Evolutionary conservation across 2,329 filamentous ascomycete genomes (phyloP).

Genomic region (Orbilia quercus): DNA sequence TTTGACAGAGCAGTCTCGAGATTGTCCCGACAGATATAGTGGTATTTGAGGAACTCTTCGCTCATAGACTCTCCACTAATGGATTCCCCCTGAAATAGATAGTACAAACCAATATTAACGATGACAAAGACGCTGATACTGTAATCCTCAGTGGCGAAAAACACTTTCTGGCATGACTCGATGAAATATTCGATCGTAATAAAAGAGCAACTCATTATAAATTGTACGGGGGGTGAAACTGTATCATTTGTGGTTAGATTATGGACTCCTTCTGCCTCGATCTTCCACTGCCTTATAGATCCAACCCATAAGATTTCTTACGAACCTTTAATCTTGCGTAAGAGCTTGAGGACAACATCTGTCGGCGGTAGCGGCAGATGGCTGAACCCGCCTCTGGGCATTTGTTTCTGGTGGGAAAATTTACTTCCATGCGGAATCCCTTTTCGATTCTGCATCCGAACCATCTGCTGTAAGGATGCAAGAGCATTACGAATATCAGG

Average conservation of each 20-base stretch:
- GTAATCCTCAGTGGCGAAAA: constrained; percentile 68
- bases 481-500: constrained; percentile 69
- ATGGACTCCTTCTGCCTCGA: too few relatives aligned
- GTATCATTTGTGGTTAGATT: neutral
- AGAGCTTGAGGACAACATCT: constrained; percentile 66
- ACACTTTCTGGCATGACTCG: constrained; percentile 67
- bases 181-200: constrained; percentile 67
- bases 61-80: constrained; percentile 57
- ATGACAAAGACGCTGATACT: constrained; percentile 68
- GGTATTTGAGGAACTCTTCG: constrained; percentile 63
- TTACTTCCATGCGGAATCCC: constrained; percentile 63
- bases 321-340: constrained; percentile 67
- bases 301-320: too few relatives aligned
- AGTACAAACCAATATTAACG: constrained; percentile 67
- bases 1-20: constrained; percentile 67
- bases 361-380: constrained; percentile 70
- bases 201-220: constrained; percentile 67
- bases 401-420: constrained; percentile 66
- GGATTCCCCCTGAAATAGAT: constrained; percentile 67
- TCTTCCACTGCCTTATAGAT: too few relatives aligned
- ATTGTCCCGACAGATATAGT: constrained; percentile 66
- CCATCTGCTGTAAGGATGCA: constrained; percentile 68
- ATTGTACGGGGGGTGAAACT: constrained; percentile 64
- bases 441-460: constrained; percentile 66
- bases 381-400: constrained; percentile 66